Percentiles rank a stretch among this genome's conserved stretches.
Conservation (phyloP, 1,284 basidiomycete species). For the Kwoniella shivajii region DNA sequence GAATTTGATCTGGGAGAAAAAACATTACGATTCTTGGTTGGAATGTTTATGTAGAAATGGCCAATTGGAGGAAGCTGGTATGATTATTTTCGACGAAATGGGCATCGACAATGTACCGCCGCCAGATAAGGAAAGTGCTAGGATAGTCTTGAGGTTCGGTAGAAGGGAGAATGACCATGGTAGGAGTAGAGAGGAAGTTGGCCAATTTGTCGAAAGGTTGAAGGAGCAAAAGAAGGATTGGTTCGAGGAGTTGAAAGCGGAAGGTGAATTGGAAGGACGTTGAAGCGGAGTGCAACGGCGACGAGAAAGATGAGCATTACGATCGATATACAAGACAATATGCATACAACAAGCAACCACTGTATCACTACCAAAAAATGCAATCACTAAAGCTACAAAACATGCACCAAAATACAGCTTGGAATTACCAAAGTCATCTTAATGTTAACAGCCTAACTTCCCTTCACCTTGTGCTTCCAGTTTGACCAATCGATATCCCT, state of each 20-base stretch:
- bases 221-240: constrained; percentile 32
- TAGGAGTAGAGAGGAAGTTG: constrained; percentile 4
- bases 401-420: neutral
- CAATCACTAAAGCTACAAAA: neutral
- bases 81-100: constrained; percentile 69
- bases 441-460: neutral
- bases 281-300: neutral
- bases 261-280: neutral
- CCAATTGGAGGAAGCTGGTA: constrained; percentile 68
- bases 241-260: constrained; percentile 33
- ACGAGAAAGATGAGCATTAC: neutral
- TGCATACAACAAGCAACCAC: constrained; percentile 9
- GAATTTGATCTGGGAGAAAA: constrained; percentile 61
- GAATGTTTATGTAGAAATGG: constrained; percentile 80
- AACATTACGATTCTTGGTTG: constrained; percentile 74
- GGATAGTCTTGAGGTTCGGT: constrained; percentile 52
- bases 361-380: neutral
- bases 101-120: constrained; percentile 18
- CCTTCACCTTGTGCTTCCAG: constrained; percentile 13
- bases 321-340: neutral
- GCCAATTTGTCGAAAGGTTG: constrained; percentile 21
- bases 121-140: constrained; percentile 45
- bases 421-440: neutral
- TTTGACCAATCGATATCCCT: constrained; percentile 29
- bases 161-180: constrained; percentile 23